A percentile compares a stretch with the other conserved stretches of the same genome.
phyloP scores from a whole-genome alignment of 1,284 basidiomycete genomes.

The Cutaneotrichosporon cyanovorans region DNA sequence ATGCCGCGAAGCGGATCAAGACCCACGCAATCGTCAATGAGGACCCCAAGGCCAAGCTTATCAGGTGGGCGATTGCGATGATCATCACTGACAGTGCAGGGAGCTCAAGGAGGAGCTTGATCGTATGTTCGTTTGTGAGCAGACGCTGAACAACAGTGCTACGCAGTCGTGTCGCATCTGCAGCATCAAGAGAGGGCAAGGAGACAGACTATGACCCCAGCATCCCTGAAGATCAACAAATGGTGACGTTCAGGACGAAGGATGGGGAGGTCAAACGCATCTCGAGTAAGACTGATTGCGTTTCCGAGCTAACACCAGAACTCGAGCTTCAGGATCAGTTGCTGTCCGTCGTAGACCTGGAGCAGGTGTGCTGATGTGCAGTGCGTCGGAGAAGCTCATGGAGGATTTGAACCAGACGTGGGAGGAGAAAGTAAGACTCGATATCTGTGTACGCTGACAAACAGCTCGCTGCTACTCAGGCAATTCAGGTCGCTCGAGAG shows the following conservation, averaged over 20 bases:
- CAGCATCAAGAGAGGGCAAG: slow-evolving; percentile 49
- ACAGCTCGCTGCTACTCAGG: slow-evolving; percentile 69
- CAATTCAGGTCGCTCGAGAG: slow-evolving; percentile 92
- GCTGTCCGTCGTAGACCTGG: slow-evolving; percentile 48
- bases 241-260: slow-evolving; percentile 88
- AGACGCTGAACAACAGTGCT: slow-evolving; percentile 23
- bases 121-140: slow-evolving; percentile 49
- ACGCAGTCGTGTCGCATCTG: slow-evolving; percentile 43
- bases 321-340: slow-evolving; percentile 95
- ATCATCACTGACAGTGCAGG: slow-evolving; percentile 61
- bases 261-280: slow-evolving; percentile 91
- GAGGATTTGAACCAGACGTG: slow-evolving; percentile 91
- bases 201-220: slow-evolving; percentile 80
- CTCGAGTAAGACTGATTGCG: slow-evolving; percentile 51
- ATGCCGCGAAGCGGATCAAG: slow-evolving; percentile 99
- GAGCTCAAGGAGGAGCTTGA: slow-evolving; percentile 98
- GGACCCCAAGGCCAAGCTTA: slow-evolving; percentile 96
- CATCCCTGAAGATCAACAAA: slow-evolving; percentile 89
- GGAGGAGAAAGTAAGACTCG: slow-evolving; percentile 66
- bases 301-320: slow-evolving; percentile 40
- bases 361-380: not conserved
- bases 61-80: slow-evolving; percentile 42
- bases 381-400: slow-evolving; percentile 91
- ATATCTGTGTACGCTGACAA: slow-evolving; percentile 24
- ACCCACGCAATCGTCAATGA: slow-evolving; percentile 99